These are phyloP conservation scores for Spiraea crenata DNA, from an alignment of 331 rosid genomes.

Conservation along the genomic window DNA sequence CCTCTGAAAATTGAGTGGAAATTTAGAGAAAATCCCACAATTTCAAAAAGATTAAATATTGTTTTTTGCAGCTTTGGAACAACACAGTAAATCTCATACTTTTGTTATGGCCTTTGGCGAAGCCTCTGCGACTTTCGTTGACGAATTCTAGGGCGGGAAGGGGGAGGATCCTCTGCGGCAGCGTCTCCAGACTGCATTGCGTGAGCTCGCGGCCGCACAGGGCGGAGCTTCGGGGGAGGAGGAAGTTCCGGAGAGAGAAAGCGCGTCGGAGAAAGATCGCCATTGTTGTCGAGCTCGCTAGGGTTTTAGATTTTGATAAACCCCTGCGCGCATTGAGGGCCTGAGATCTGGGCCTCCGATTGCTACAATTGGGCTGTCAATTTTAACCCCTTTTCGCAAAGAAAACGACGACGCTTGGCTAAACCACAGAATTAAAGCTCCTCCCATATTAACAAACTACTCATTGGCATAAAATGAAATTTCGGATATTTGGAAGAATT, in stretches of 20 bases:
- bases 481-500: too few relatives aligned
- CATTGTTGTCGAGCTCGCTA: conserved; percentile 33
- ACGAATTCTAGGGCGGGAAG: conserved; percentile 41
- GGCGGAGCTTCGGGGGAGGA: conserved; percentile 41
- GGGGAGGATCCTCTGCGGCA: conserved; percentile 22
- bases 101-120: conserved; percentile 76
- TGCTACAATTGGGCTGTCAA: not conserved
- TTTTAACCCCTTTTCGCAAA: not conserved
- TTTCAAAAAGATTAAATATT: not conserved
- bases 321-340: conserved; percentile 6
- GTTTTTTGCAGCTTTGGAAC: not conserved
- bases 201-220: conserved; percentile 23
- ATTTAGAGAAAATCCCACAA: not conserved
- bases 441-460: too few relatives aligned
- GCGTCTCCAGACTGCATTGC: conserved; percentile 21
- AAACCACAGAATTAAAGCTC: too few relatives aligned
- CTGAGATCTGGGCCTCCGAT: conserved; percentile 11
- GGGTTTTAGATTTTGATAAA: conserved; percentile 32
- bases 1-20: not conserved
- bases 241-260: conserved; percentile 41
- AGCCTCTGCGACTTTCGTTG: conserved; percentile 63
- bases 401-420: not conserved
- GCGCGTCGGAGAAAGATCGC: conserved; percentile 56
- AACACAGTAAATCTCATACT: not conserved
- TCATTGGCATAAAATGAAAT: too few relatives aligned